phyloP scores from a whole-genome alignment of 1,284 basidiomycete genomes.

The Ceratobasidium sp. region DNA sequence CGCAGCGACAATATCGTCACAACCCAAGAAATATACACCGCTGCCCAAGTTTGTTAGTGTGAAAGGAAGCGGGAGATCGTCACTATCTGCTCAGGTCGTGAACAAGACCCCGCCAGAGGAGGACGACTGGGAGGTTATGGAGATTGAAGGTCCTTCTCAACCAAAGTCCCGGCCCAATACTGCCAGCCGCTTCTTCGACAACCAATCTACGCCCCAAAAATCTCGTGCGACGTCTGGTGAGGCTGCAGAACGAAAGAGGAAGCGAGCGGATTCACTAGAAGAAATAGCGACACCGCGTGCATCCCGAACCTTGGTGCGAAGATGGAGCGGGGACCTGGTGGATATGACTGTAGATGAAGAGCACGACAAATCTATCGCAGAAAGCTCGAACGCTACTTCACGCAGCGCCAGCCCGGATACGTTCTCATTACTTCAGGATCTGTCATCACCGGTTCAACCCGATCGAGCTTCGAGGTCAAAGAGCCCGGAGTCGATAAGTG shows the following conservation, averaged over 20 bases:
- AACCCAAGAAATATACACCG: slow-evolving; percentile 15
- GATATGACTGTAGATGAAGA: slow-evolving; percentile 32
- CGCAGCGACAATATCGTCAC: slow-evolving; percentile 45
- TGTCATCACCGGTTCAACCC: slow-evolving; percentile 35
- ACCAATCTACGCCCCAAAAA: slow-evolving; percentile 38
- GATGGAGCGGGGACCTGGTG: slow-evolving; percentile 41
- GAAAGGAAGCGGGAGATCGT: slow-evolving; percentile 31
- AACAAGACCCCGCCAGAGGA: slow-evolving; percentile 17
- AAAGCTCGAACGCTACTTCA: slow-evolving; percentile 9
- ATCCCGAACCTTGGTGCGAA: slow-evolving; percentile 45
- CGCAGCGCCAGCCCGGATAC: slow-evolving; percentile 36
- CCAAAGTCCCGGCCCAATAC: slow-evolving; percentile 1
- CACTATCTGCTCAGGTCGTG: slow-evolving; percentile 26
- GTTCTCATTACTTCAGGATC: slow-evolving; percentile 38
- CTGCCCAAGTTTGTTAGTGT: slow-evolving; percentile 18
- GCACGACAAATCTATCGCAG: neutral
- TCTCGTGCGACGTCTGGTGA: slow-evolving; percentile 48
- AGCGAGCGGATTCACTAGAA: slow-evolving; percentile 53
- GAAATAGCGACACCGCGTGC: slow-evolving; percentile 39
- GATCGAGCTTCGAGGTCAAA: slow-evolving; percentile 19
- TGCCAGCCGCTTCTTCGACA: slow-evolving; percentile 39
- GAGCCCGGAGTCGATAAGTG: slow-evolving; percentile 23
- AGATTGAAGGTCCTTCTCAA: slow-evolving; percentile 21
- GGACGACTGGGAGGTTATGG: slow-evolving; percentile 38
- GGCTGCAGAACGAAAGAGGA: slow-evolving; percentile 53